Conservation (phyloP, 164 flowering plant species). For the Litsea cubeba region DNA sequence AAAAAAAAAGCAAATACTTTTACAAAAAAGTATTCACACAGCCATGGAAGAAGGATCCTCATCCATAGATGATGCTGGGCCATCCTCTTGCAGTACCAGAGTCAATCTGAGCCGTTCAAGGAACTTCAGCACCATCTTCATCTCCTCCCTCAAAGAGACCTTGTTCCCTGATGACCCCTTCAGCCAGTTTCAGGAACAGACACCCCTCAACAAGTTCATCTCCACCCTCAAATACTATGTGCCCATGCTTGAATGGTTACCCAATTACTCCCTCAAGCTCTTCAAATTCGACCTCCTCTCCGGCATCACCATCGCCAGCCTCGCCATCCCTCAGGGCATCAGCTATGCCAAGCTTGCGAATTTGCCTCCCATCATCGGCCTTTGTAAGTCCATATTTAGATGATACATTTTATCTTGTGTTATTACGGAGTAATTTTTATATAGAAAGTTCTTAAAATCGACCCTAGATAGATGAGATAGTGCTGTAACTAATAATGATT, state of each 20-base stretch:
- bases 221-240: conserved; percentile 37
- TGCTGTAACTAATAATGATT: background rate
- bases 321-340: conserved; percentile 76
- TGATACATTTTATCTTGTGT: background rate
- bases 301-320: conserved; percentile 72
- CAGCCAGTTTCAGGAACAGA: conserved; percentile 27
- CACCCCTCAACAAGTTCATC: background rate
- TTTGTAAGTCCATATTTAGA: conserved; percentile 34
- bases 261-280: conserved; percentile 32
- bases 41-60: conserved; percentile 6
- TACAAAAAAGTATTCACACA: background rate
- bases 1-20: too few species aligned
- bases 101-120: conserved; percentile 37
- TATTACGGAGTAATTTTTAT: background rate
- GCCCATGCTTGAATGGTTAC: conserved; percentile 63
- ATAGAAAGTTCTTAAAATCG: too few species aligned
- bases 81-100: background rate
- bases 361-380: conserved; percentile 60
- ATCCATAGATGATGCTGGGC: background rate
- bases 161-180: conserved; percentile 83
- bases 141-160: conserved; percentile 47
- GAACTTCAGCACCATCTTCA: conserved; percentile 29
- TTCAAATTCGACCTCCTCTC: conserved; percentile 50
- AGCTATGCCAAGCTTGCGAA: conserved; percentile 68
- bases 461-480: background rate